Percentiles rank a stretch among this genome's conserved stretches.
Conservation (phyloP, 176 grass and related monocot species). For the Oryza punctata region DNA sequence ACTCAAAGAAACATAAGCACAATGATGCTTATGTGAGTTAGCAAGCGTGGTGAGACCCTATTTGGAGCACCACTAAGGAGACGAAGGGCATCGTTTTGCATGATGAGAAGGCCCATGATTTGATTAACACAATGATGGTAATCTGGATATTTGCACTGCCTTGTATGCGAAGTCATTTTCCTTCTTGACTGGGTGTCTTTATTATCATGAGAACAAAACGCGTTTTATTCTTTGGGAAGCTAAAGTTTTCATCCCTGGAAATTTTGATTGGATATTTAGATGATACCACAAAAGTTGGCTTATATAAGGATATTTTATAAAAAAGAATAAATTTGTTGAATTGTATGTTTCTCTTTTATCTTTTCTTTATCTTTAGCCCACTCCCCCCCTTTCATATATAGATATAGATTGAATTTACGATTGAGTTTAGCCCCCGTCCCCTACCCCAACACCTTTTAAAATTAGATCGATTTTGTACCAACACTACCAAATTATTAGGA, state of each 20-base stretch:
- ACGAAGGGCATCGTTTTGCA: not conserved
- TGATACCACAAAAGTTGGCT: not conserved
- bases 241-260: not conserved
- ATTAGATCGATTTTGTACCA: too few relatives aligned
- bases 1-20: conserved; percentile 12
- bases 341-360: too few relatives aligned
- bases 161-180: not conserved
- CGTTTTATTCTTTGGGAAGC: not conserved
- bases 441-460: too few relatives aligned
- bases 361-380: too few relatives aligned
- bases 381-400: too few relatives aligned
- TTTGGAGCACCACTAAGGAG: conserved; percentile 25
- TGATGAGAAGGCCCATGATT: conserved; percentile 14
- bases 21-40: conserved; percentile 35
- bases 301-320: not conserved
- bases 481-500: too few relatives aligned
- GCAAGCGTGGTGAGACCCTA: not conserved
- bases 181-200: not conserved
- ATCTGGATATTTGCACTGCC: not conserved
- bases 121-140: conserved; percentile 17
- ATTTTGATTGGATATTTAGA: too few relatives aligned
- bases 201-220: not conserved
- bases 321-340: not conserved
- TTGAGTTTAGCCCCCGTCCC: too few relatives aligned
- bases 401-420: too few relatives aligned